Evolutionary conservation across 768 basidiomycete species (phyloP), one percentile per base, ranked within the genome.

Genomic region (Termitomyces sp.): DNA sequence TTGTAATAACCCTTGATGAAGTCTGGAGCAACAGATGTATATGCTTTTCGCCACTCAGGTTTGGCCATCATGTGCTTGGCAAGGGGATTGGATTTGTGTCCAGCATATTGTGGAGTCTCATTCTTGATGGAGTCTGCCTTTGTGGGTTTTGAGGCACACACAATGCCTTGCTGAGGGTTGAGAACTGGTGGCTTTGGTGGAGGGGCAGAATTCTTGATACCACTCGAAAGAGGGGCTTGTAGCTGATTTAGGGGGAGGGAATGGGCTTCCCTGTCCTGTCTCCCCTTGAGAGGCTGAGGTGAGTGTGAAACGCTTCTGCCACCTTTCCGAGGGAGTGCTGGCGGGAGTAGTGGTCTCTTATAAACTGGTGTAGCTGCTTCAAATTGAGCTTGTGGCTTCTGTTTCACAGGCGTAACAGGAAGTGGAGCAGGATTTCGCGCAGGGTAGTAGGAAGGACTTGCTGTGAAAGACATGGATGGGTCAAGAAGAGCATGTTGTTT

Each of bases 1-100:
- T 83, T 83, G 72, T 85, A 86, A 67, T 85, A 96, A 0, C 84
- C 87, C 43, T 92, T 87, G 55, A 98, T 86, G 70, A 95, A 99
- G 60, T 87, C 90, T 0, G 88, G 84, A 1, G 91, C 88, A 8
- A 85, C 81, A 9, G 94, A 89, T 0, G 97, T 99, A 69, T 99
- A 86, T 22, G 88, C 86, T 22, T 83, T 81, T 20, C 92, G 83
- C 96, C 96, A 98, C 35, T 84, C 82, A 1, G 90, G 83, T 67
- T 92, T 78, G 24, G 87, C 83, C 86, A 98, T 90, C 18, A 85
- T 86, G 5, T 88, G 85, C 59, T 84, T 76, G 0, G 93, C 94
- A 44, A 84, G 72, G 2, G 79, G 80, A 68, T 94, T 95, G 1
- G 90, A 86, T 28, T 73, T 71, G 53, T 83, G 77, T 0, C 81